A percentile compares a stretch with the other conserved stretches of the same genome.
phyloP scores from a whole-genome alignment of 23 red algal genomes.

The Rhodosorus marinus region DNA sequence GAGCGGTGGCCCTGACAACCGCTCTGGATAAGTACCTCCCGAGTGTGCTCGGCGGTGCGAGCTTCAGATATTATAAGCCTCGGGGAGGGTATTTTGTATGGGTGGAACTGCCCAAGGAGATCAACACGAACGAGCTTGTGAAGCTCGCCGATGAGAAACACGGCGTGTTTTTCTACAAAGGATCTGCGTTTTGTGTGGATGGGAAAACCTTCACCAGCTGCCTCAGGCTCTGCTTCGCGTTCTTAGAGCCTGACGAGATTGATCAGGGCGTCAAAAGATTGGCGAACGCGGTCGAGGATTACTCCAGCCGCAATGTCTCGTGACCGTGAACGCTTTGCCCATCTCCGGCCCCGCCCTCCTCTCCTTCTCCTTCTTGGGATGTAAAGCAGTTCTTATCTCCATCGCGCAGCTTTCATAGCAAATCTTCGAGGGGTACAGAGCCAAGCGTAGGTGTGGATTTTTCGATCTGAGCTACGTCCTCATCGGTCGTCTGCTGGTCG shows the following conservation, averaged over 20 bases:
- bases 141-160: conserved; percentile 3
- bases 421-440: no score
- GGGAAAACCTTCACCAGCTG: not conserved
- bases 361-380: no score
- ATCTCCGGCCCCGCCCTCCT: no score
- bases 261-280: conserved; percentile 34
- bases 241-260: conserved; percentile 8
- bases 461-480: no score
- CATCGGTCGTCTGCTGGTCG: no score
- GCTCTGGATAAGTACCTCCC: conserved; percentile 26
- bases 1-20: conserved; percentile 10
- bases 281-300: conserved; percentile 15
- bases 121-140: conserved; percentile 36
- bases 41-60: conserved; percentile 2
- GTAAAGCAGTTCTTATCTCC: no score
- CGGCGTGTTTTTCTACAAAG: conserved; percentile 55
- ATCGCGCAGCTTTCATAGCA: no score
- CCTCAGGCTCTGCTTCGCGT: conserved; percentile 65
- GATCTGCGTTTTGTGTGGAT: conserved; percentile 14
- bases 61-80: conserved; percentile 14
- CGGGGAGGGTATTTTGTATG: conserved; percentile 60
- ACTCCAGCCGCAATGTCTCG: no score
- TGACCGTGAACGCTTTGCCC: no score
- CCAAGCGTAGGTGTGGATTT: no score
- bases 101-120: conserved; percentile 13